Evolutionary conservation across 441 rosid genomes (phyloP), one percentile per base, ranked within the genome.

Genomic region (Erodium moschatum): DNA sequence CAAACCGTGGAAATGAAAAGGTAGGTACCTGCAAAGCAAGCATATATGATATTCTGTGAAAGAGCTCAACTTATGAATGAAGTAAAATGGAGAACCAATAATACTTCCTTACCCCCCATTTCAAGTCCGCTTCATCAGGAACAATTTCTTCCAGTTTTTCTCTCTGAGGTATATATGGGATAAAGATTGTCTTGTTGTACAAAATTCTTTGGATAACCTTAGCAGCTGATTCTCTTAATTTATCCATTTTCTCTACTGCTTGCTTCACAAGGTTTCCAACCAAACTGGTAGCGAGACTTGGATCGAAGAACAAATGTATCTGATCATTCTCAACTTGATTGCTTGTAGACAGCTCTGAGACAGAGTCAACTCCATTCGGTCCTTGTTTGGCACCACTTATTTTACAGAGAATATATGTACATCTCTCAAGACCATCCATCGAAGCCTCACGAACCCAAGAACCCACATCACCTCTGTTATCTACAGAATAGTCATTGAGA

Each of bases 371-470:
- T 64, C 60, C 69, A 42, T 6, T 42, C 10, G 78, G 67, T 33
- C 76, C 77, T 38, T 69, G 24, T 2, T 56, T 52, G 52, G 73
- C 77, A 77, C 69, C 70, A 69, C 44, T 50, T 50, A 11, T 73
- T 73, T 81, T 72, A 69, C 92, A 87, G 66, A 94, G 96, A 76
- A 91, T 85, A 75, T 81, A 83, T 74, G 92, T 76, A 78, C 97
- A 94, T 75, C 75, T 85, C 83, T 87, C 92, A 70, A 94, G 89
- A 70, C 97, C 97, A 82, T 87, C 82, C 78, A 94, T 81, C 69
- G 97, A 94, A 81, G 97, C 99, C 79, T 89, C 97, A 76, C 99
- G 97, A 77, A 94, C 90, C 99, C 99, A 94, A 68, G 97, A 94
- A 74, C 99, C 97, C 56, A 91, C 97, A 87, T 94, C 99, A 68